phyloP scores from a whole-genome alignment of 768 basidiomycete species.

The Rhodotorula babjevae region DNA sequence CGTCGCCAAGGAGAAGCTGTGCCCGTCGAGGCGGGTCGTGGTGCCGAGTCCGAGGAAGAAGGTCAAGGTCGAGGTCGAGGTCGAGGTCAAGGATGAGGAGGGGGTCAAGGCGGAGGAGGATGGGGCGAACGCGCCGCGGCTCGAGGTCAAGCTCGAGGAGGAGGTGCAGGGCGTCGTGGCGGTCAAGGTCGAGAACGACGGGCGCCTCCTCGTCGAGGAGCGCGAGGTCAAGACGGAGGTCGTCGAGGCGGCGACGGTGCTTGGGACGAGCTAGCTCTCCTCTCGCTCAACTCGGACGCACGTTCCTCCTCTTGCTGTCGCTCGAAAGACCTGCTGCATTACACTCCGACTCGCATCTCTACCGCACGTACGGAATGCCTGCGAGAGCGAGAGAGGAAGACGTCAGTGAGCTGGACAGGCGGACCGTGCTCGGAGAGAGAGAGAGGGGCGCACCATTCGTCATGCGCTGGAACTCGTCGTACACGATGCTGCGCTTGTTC shows the following conservation, averaged over 20 bases:
- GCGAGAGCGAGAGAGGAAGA: neutral
- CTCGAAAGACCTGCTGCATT: neutral
- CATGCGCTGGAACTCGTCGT: slow-evolving; percentile 64
- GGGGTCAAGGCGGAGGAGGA: neutral
- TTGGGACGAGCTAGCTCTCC: neutral
- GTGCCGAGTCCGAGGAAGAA: slow-evolving; percentile 2
- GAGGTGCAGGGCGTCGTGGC: neutral
- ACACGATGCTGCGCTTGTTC: slow-evolving; percentile 85
- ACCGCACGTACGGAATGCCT: slow-evolving; percentile 24
- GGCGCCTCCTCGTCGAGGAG: neutral
- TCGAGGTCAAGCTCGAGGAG: slow-evolving; percentile 3
- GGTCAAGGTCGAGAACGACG: neutral
- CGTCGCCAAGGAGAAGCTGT: slow-evolving; percentile 13
- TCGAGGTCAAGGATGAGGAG: neutral
- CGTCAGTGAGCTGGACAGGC: too few species aligned
- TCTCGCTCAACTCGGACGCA: too few species aligned
- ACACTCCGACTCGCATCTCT: neutral
- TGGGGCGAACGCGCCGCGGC: neutral
- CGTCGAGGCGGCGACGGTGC: neutral
- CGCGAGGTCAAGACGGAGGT: neutral
- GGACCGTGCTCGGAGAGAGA: too few species aligned
- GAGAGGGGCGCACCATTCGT: slow-evolving; percentile 19
- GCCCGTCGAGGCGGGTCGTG: slow-evolving; percentile 25
- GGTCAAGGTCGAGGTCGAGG: slow-evolving; percentile 7
- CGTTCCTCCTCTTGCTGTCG: too few species aligned